Base-by-base conservation (phyloP, 2,329 filamentous ascomycete species). In the Ophiognomonia clavigignenti-juglandacearum region DNA sequence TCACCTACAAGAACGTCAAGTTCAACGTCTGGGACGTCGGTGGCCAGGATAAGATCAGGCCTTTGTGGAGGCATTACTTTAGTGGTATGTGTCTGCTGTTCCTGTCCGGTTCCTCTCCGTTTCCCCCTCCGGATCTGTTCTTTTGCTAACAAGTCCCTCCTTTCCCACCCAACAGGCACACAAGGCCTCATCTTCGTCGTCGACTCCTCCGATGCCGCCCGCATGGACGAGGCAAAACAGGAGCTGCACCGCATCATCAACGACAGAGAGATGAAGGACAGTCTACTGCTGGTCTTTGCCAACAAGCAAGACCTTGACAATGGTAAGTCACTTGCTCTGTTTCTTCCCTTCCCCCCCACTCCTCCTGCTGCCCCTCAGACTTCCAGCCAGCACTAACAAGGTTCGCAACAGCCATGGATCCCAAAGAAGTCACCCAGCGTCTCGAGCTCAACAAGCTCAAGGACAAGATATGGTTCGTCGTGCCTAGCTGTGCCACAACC, bases 1-100 rank as follows among this genome's bases (percentile, higher is more conserved):
- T 97, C 61, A 95, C 91, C 58, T 96, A 96, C 78, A 96, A 96
- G 80, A 97, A 97, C 69, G 91, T 96, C 71, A 95, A 96, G 72
- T 97, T 97, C 77, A 97, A 95, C 62, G 92, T 97, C 54, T 97
- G 92, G 92, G 92, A 97, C 75, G 92, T 97, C 51, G 92, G 92
- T 70, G 92, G 92, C 56, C 92, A 97, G 77, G 92, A 97, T 80
- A 97, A 97, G 84, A 97, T 97, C 64, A 82, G 92, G 57, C 92
- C 92, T 54, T 75, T 97, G 52, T 97, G 92, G 92, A 85, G 92
- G 71, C 92, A 97, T 76, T 97, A 97, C 75, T 97, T 95, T 66
- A 86, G 83, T 58, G 86, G 85, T 83, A 68, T 18, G 37, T 32
- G 14, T 32, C 10, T 5, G 13, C 24, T n/a, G n/a, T n/a, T n/a